Conservation (phyloP, 179 eudicot genomes). For the Beta corolliflora region DNA sequence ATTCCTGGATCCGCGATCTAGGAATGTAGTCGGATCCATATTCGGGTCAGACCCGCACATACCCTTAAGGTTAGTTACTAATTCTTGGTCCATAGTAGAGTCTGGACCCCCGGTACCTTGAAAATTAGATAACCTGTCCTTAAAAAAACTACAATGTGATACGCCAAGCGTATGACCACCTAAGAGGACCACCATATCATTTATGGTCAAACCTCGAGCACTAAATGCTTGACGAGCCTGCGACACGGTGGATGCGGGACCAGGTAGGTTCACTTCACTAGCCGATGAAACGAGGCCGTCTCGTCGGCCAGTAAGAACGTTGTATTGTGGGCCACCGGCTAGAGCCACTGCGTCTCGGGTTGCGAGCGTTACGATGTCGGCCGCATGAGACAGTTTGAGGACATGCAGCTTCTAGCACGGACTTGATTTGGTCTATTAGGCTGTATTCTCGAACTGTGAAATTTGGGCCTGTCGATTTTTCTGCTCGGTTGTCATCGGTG, state of each 20-base stretch:
- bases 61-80: constrained; percentile 1
- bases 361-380: constrained; percentile 55
- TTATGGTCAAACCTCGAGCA: constrained; percentile 34
- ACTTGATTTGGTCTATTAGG: constrained; percentile 50
- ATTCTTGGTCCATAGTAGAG: constrained; percentile 35
- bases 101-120: constrained; percentile 45
- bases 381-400: constrained; percentile 51
- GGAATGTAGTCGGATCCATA: constrained; percentile 32
- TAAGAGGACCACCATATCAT: constrained; percentile 55
- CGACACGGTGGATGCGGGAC: constrained; percentile 34
- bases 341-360: constrained; percentile 49
- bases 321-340: constrained; percentile 46
- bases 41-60: constrained; percentile 19
- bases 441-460: constrained; percentile 42
- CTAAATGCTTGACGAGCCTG: constrained; percentile 33
- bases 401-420: constrained; percentile 38
- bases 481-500: constrained; percentile 35
- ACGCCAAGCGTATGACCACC: constrained; percentile 58
- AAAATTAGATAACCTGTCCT: constrained; percentile 33
- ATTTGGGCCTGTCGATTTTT: constrained; percentile 48
- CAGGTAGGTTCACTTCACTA: constrained; percentile 38
- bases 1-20: too few relatives aligned
- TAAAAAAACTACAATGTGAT: constrained; percentile 46
- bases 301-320: constrained; percentile 47
- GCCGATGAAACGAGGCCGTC: constrained; percentile 49